Percentiles rank a stretch among this genome's conserved stretches.
These are phyloP conservation scores for Sugiyamaella floridensis DNA, from an alignment of 805 yeast genomes.

Conservation along the genomic window DNA sequence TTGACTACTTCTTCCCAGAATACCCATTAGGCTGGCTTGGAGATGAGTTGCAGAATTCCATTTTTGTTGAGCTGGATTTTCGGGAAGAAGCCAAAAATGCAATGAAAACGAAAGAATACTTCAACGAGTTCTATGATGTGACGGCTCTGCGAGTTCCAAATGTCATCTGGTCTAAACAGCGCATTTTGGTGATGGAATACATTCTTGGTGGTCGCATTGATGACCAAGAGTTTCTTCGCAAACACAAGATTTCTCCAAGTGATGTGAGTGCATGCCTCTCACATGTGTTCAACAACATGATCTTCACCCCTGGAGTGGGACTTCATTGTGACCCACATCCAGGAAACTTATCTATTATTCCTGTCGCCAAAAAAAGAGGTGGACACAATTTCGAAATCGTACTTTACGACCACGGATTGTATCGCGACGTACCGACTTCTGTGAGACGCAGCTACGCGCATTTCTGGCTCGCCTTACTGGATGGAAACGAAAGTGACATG, in stretches of 20 bases:
- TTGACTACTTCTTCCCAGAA: conserved; percentile 81
- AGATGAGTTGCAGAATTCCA: conserved; percentile 80
- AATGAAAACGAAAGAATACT: conserved; percentile 57
- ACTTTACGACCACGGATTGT: conserved; percentile 90
- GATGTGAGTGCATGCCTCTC: conserved; percentile 81
- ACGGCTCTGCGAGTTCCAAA: conserved; percentile 81
- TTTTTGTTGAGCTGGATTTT: conserved; percentile 87
- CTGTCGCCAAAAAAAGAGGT: conserved; percentile 26
- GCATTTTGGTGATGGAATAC: conserved; percentile 84
- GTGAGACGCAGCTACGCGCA: conserved; percentile 79
- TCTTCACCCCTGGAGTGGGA: conserved; percentile 84
- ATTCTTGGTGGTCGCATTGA: conserved; percentile 79
- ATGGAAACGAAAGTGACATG: conserved; percentile 61
- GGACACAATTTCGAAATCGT: conserved; percentile 82
- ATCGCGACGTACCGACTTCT: conserved; percentile 70
- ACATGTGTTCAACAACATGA: conserved; percentile 90
- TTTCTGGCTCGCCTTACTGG: conserved; percentile 86
- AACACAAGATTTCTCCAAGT: conserved; percentile 58
- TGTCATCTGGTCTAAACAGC: conserved; percentile 54
- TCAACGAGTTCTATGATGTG: conserved; percentile 43
- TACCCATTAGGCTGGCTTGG: conserved; percentile 94
- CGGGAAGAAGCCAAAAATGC: conserved; percentile 82
- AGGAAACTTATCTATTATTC: conserved; percentile 83
- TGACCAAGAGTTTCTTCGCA: conserved; percentile 56
- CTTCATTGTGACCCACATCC: conserved; percentile 98